Evolutionary conservation across 2,329 filamentous ascomycete genomes (phyloP).

Genomic region (Cryoendolithus antarcticus): DNA sequence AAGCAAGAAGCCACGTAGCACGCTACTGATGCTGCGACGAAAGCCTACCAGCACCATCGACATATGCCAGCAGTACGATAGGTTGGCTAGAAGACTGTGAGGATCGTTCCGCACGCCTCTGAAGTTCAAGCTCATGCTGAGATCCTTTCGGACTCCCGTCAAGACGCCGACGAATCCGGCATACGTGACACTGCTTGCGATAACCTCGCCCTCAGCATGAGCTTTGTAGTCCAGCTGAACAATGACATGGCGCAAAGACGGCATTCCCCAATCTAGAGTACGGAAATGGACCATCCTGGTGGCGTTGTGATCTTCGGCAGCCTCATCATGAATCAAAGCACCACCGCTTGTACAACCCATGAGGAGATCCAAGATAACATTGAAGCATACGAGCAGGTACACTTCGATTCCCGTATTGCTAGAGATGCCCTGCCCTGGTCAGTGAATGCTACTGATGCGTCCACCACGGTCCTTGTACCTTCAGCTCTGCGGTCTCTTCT

Average conservation of each 20-base stretch:
- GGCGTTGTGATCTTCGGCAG: slow-evolving; percentile 3
- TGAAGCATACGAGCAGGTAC: slow-evolving; percentile 50
- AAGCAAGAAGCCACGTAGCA: slow-evolving; percentile 34
- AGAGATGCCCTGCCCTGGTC: slow-evolving; percentile 35
- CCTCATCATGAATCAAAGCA: slow-evolving; percentile 19
- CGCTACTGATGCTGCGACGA: slow-evolving; percentile 41
- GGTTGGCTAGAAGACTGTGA: slow-evolving; percentile 18
- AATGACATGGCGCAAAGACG: slow-evolving; percentile 28
- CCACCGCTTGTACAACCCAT: slow-evolving; percentile 54
- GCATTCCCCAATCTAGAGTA: slow-evolving; percentile 38
- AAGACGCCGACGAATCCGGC: slow-evolving; percentile 40
- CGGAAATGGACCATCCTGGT: slow-evolving; percentile 42
- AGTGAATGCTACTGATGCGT: no score
- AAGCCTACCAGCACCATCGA: slow-evolving; percentile 42
- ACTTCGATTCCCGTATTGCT: slow-evolving; percentile 39
- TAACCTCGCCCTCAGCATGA: slow-evolving; percentile 22
- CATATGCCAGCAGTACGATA: slow-evolving; percentile 37
- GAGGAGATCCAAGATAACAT: slow-evolving; percentile 50
- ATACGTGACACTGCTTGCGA: slow-evolving; percentile 39
- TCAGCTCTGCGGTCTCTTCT: slow-evolving; percentile 51
- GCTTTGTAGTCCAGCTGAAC: slow-evolving; percentile 30
- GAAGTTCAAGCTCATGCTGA: slow-evolving; percentile 41
- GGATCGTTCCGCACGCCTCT: slow-evolving; percentile 36
- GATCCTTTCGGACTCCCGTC: slow-evolving; percentile 35
- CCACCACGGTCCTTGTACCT: slow-evolving; percentile 1